These are phyloP conservation scores for Saccharomycopsis sp. DNA, from an alignment of 805 yeast genomes.

Conservation along the genomic window DNA sequence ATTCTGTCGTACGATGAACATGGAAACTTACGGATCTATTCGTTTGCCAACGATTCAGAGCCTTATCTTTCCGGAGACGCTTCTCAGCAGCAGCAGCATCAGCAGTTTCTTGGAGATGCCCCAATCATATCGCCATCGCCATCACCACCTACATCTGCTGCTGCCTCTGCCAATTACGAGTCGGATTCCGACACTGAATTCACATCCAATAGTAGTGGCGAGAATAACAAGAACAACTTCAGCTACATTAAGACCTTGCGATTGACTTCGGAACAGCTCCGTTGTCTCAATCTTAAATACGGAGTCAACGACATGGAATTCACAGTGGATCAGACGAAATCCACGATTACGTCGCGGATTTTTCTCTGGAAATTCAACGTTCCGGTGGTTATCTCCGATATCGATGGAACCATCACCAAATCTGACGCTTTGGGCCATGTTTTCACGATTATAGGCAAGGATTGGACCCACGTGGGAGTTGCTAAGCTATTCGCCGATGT, in stretches of 20 bases:
- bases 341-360: constrained; percentile 65
- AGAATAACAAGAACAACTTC: constrained; percentile 9
- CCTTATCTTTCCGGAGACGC: constrained; percentile 22
- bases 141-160: too few relatives aligned
- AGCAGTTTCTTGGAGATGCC: constrained; percentile 1
- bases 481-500: constrained; percentile 90
- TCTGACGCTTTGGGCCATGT: constrained; percentile 98
- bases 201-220: constrained; percentile 20
- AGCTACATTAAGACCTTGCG: constrained; percentile 80
- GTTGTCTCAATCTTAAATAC: constrained; percentile 58
- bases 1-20: constrained; percentile 52
- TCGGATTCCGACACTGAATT: constrained; percentile 13
- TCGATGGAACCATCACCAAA: constrained; percentile 96
- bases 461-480: constrained; percentile 98
- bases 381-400: constrained; percentile 93
- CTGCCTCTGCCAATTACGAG: constrained; percentile 5
- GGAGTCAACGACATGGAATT: constrained; percentile 79
- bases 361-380: constrained; percentile 78
- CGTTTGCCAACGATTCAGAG: constrained; percentile 24
- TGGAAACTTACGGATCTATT: constrained; percentile 56
- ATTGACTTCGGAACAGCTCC: constrained; percentile 84
- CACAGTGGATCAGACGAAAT: constrained; percentile 76
- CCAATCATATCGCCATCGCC: constrained; percentile 20
- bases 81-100: constrained; percentile 2
- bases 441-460: constrained; percentile 85